Evolutionary conservation across 768 basidiomycete species (phyloP).

Genomic region (Chalciporus pseudorubinellus): DNA sequence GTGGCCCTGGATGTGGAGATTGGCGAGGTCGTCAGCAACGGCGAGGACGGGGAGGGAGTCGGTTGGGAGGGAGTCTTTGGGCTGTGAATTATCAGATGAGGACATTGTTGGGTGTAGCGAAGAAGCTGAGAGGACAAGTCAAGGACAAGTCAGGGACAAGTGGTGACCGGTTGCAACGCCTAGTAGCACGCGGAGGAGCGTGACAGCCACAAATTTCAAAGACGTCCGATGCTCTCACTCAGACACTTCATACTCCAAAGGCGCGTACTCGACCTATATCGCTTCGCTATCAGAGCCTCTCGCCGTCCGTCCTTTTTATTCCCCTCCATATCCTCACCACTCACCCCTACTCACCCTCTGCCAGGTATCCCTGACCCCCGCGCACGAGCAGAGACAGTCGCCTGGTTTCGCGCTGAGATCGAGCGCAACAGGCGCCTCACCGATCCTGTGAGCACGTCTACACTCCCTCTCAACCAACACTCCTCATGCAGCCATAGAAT

Average conservation of each 20-base stretch:
- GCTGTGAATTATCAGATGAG: conserved; percentile 22
- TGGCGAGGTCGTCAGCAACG: conserved; percentile 32
- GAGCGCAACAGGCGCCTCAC: conserved; percentile 57
- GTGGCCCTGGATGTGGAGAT: conserved; percentile 28
- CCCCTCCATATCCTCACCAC: conserved; percentile 2
- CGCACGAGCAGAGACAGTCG: conserved; percentile 62
- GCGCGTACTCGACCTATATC: conserved; percentile 60
- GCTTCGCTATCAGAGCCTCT: conserved; percentile 65
- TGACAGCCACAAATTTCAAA: conserved; percentile 18
- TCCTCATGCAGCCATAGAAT: conserved; percentile 38
- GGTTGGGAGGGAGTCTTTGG: conserved; percentile 16
- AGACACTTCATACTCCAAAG: conserved; percentile 75
- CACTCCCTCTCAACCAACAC: neutral
- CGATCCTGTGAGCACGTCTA: conserved; percentile 46
- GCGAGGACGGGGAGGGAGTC: conserved; percentile 25
- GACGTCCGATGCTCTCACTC: conserved; percentile 41
- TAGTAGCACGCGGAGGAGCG: no score
- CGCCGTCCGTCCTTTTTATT: conserved; percentile 44
- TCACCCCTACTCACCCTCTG: neutral
- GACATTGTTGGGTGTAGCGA: conserved; percentile 33
- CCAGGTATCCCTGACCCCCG: conserved; percentile 61
- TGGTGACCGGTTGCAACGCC: conserved; percentile 8
- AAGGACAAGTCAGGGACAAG: neutral
- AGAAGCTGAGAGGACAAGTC: conserved; percentile 6
- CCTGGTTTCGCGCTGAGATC: conserved; percentile 73